Percentiles rank a stretch among this genome's conserved stretches.
These are phyloP conservation scores for Podaxis sp. DNA, from an alignment of 768 basidiomycete genomes.

Conservation along the genomic window DNA sequence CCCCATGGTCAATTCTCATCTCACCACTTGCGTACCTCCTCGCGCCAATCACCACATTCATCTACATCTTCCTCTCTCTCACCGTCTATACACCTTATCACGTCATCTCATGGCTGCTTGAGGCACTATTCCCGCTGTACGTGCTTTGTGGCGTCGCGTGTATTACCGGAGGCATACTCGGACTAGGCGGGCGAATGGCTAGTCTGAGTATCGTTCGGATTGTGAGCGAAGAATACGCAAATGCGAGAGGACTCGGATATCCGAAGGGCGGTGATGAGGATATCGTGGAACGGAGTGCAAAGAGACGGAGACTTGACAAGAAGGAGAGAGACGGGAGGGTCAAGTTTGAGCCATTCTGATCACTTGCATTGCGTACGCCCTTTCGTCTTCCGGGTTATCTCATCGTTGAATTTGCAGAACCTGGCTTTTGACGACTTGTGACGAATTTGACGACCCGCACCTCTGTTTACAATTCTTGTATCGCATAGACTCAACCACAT, in stretches of 20 bases:
- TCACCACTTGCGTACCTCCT: constrained; percentile 37
- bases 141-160: constrained; percentile 54
- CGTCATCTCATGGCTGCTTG: constrained; percentile 31
- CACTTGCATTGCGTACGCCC: not conserved
- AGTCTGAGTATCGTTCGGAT: constrained; percentile 3
- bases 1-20: constrained; percentile 20
- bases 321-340: not conserved
- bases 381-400: not conserved
- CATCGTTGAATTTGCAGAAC: not conserved
- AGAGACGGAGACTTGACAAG: constrained; percentile 6
- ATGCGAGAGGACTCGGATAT: not conserved
- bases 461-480: not conserved
- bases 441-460: not conserved
- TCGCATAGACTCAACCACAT: not conserved
- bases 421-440: not conserved
- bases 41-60: constrained; percentile 41
- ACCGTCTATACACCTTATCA: constrained; percentile 43
- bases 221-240: not conserved
- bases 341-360: constrained; percentile 3
- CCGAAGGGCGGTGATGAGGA: not conserved
- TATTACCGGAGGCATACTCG: constrained; percentile 43
- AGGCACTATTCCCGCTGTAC: constrained; percentile 50
- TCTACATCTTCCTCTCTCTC: constrained; percentile 34
- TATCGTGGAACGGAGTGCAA: constrained; percentile 3
- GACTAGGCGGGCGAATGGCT: constrained; percentile 29